Percentiles rank a stretch among this genome's conserved stretches.
Evolutionary conservation across 2,329 filamentous ascomycete genomes (phyloP).

Genomic region (Myriangium duriaei): DNA sequence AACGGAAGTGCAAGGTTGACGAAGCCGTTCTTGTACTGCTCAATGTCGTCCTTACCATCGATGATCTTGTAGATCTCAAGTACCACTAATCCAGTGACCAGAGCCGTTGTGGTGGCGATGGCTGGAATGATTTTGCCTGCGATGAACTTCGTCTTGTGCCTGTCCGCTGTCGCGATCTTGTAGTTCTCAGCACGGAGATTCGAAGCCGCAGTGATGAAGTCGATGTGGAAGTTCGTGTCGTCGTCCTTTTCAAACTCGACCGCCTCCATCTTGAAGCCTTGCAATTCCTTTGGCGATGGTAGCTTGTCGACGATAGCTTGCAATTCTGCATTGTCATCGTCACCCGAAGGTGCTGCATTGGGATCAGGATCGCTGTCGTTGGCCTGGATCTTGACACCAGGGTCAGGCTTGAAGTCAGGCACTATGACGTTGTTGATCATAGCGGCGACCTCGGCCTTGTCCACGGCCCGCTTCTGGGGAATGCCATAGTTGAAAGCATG

Average conservation of each 20-base stretch:
- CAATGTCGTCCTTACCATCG: constrained; percentile 89
- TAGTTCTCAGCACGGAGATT: constrained; percentile 97
- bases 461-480: constrained; percentile 60
- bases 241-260: constrained; percentile 99
- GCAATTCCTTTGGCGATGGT: constrained; percentile 65
- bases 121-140: constrained; percentile 98
- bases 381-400: constrained; percentile 90
- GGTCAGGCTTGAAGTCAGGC: constrained; percentile 83
- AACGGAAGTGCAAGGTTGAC: constrained; percentile 92
- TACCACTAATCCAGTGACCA: constrained; percentile 86
- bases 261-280: constrained; percentile 77
- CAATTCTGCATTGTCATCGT: constrained; percentile 64
- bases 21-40: constrained; percentile 99
- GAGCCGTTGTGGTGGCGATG: constrained; percentile 90
- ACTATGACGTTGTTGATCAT: constrained; percentile 88
- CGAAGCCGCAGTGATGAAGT: constrained; percentile 95
- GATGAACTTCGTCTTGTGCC: constrained; percentile 99
- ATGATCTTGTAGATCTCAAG: constrained; percentile 94
- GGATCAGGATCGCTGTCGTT: constrained; percentile 92
- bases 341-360: constrained; percentile 46
- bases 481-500: constrained; percentile 98
- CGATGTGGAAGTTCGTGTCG: constrained; percentile 94
- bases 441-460: constrained; percentile 58
- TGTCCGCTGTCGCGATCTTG: constrained; percentile 83
- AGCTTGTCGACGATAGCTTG: constrained; percentile 59